phyloP scores from a whole-genome alignment of 1,139 yeast genomes.

The Protomyces inouyei region DNA sequence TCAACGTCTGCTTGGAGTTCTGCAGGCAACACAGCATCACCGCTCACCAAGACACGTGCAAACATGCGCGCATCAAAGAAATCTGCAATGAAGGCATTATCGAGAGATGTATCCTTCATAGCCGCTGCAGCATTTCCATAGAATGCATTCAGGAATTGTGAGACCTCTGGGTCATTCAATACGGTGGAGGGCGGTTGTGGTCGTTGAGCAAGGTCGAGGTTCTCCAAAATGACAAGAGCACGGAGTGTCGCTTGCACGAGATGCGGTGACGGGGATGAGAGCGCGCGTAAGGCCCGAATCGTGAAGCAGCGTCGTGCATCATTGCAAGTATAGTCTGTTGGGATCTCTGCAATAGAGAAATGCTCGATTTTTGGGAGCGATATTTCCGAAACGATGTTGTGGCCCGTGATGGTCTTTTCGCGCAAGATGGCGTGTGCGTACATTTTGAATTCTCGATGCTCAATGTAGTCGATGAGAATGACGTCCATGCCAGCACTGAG shows the following conservation, averaged over 20 bases:
- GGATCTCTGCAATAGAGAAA: not conserved
- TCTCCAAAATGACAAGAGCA: not conserved
- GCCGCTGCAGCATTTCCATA: slow-evolving; percentile 6
- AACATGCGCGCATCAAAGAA: not conserved
- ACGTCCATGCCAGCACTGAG: slow-evolving; percentile 17
- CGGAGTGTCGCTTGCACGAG: not conserved
- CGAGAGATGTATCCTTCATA: not conserved
- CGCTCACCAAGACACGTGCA: not conserved
- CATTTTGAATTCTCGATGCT: slow-evolving; percentile 17
- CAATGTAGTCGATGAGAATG: slow-evolving; percentile 12
- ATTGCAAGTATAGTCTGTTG: not conserved
- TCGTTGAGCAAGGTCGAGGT: not conserved
- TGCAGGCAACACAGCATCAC: not conserved
- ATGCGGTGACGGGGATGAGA: not conserved
- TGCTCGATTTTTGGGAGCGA: not conserved
- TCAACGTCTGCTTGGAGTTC: not conserved
- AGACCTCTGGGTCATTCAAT: not conserved
- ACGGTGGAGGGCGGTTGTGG: not conserved
- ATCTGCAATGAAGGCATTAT: not conserved
- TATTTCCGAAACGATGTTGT: not conserved
- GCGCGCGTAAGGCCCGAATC: not conserved
- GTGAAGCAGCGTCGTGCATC: not conserved
- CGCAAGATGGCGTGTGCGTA: slow-evolving; percentile 15
- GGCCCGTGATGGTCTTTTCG: not conserved
- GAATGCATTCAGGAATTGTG: not conserved